These are phyloP conservation scores for Phaffomyces thermotolerans DNA, from an alignment of 805 yeast genomes.

Conservation along the genomic window DNA sequence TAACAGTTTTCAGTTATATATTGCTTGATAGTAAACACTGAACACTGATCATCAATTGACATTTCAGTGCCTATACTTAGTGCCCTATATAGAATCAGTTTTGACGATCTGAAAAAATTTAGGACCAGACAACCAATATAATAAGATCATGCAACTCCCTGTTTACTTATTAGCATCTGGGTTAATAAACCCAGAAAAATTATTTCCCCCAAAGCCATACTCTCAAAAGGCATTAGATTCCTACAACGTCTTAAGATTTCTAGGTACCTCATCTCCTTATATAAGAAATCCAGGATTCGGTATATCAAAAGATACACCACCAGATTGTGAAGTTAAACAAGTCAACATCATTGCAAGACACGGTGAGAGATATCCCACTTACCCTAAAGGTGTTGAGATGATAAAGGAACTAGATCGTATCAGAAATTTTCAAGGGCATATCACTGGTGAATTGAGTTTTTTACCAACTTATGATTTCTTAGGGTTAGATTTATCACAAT, in stretches of 20 bases:
- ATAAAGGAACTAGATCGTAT: constrained; percentile 23
- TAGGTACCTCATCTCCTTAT: constrained; percentile 51
- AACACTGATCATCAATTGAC: too few species aligned
- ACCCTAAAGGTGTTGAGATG: constrained; percentile 13
- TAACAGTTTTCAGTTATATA: too few species aligned
- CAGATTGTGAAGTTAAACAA: constrained; percentile 44
- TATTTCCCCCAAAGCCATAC: constrained; percentile 14
- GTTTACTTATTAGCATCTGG: too few species aligned
- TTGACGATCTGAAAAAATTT: too few species aligned
- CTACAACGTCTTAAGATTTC: constrained; percentile 38
- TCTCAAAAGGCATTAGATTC: constrained; percentile 32
- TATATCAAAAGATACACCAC: constrained; percentile 44
- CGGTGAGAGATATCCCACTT: constrained; percentile 49
- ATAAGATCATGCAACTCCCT: too few species aligned
- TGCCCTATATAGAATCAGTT: too few species aligned
- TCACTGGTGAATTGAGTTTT: constrained; percentile 15
- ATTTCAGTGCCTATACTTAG: too few species aligned
- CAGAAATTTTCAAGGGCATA: constrained; percentile 27
- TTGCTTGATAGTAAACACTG: too few species aligned
- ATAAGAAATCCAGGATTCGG: constrained; percentile 44
- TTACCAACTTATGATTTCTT: constrained; percentile 39
- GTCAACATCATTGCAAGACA: constrained; percentile 48
- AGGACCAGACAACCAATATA: too few species aligned
- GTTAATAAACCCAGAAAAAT: too few species aligned
- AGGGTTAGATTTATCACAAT: constrained; percentile 30